These are phyloP conservation scores for Exophiala xenobiotica DNA, from an alignment of 2,329 filamentous ascomycete species.

Conservation along the genomic window DNA sequence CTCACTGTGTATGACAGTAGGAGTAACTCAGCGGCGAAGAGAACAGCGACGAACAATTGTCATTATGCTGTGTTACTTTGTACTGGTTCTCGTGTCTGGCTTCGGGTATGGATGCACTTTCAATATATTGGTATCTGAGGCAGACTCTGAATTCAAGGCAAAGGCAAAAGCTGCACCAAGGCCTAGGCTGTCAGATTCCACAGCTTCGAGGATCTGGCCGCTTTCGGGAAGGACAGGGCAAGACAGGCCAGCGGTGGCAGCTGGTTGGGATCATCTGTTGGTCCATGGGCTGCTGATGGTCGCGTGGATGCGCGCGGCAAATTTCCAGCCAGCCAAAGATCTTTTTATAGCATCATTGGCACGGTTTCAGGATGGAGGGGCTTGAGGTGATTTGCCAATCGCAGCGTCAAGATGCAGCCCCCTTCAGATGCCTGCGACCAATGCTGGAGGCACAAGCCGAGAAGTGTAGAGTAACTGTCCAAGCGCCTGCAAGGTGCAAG, in stretches of 20 bases:
- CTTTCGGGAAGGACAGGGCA: no score
- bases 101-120: no score
- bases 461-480: not conserved
- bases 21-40: not conserved
- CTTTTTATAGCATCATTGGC: slow-evolving; percentile 16
- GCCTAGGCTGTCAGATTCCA: not conserved
- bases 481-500: not conserved
- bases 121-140: no score
- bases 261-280: not conserved
- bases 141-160: no score
- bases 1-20: not conserved
- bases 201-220: not conserved
- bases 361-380: slow-evolving; percentile 19
- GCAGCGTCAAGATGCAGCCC: slow-evolving; percentile 5
- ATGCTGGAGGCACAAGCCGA: not conserved
- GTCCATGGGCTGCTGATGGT: not conserved
- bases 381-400: slow-evolving; percentile 10
- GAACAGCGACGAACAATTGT: not conserved
- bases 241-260: not conserved
- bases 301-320: slow-evolving; percentile 22
- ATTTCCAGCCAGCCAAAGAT: slow-evolving; percentile 7
- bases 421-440: slow-evolving; percentile 1
- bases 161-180: no score
- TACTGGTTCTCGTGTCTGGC: no score
- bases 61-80: no score